Conservation (phyloP, 2,329 filamentous ascomycete genomes). For the Plectosphaerella plurivora region DNA sequence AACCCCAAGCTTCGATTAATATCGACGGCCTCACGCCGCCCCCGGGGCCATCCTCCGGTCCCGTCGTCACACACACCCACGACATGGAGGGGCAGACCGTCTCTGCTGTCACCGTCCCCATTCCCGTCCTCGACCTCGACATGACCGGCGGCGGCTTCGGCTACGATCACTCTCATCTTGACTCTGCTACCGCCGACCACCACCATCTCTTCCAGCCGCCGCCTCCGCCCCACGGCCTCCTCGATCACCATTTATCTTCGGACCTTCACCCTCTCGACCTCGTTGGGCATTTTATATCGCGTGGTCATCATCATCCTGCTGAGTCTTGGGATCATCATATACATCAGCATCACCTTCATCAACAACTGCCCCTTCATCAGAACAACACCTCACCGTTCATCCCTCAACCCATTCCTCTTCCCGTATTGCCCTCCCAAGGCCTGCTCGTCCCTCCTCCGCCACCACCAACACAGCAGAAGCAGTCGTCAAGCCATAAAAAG, state of each 20-base stretch:
- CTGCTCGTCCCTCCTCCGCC: neutral
- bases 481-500: neutral
- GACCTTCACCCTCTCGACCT: conserved; percentile 9
- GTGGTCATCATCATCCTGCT: conserved; percentile 5
- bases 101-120: no score
- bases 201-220: neutral
- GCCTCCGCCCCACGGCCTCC: neutral
- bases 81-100: conserved; percentile 5
- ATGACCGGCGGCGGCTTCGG: conserved; percentile 28
- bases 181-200: neutral
- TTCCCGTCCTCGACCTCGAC: conserved; percentile 16
- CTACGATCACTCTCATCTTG: conserved; percentile 20
- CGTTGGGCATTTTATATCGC: conserved; percentile 9
- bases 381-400: neutral
- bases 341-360: neutral
- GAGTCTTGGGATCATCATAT: conserved; percentile 7
- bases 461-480: neutral
- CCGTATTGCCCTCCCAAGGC: neutral
- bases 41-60: neutral
- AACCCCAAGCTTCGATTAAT: conserved; percentile 6
- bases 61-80: neutral
- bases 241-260: conserved; percentile 20
- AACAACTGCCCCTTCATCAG: neutral
- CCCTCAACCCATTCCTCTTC: neutral
- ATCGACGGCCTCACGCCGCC: neutral